These are phyloP conservation scores for Monosporascus sp. DNA, from an alignment of 2,329 filamentous ascomycete species.

Conservation along the genomic window DNA sequence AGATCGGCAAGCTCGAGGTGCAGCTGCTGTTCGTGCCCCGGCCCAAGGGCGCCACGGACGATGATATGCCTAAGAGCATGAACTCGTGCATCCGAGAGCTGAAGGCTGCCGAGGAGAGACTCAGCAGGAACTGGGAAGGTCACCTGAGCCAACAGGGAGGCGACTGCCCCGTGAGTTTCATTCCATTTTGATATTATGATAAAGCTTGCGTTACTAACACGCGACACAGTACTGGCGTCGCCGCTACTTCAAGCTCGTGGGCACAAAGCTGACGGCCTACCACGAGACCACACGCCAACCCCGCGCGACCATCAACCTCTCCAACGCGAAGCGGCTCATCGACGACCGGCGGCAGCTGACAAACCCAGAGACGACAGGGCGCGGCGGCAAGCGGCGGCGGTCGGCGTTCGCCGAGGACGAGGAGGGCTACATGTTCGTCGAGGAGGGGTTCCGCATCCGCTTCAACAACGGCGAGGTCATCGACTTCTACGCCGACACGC, in stretches of 20 bases:
- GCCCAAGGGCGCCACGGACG: slow-evolving; percentile 78
- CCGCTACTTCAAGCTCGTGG: slow-evolving; percentile 91
- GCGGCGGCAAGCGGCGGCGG: slow-evolving; percentile 74
- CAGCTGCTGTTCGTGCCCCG: slow-evolving; percentile 93
- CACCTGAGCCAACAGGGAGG: slow-evolving; percentile 93
- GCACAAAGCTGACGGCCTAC: slow-evolving; percentile 88
- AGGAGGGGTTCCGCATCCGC: slow-evolving; percentile 96
- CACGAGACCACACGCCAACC: slow-evolving; percentile 94
- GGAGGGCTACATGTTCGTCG: slow-evolving; percentile 99
- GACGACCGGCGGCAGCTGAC: slow-evolving; percentile 82
- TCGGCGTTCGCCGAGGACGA: slow-evolving; percentile 97
- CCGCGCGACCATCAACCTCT: slow-evolving; percentile 91
- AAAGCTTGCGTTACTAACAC: slow-evolving; percentile 31
- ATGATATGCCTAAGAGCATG: slow-evolving; percentile 99
- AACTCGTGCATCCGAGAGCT: slow-evolving; percentile 92
- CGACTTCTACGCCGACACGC: slow-evolving; percentile 93
- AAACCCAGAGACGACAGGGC: slow-evolving; percentile 75
- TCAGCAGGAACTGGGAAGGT: slow-evolving; percentile 77
- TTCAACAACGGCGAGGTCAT: slow-evolving; percentile 98
- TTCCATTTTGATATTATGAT: neutral
- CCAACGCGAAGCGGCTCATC: slow-evolving; percentile 87
- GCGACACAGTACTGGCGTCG: slow-evolving; percentile 81
- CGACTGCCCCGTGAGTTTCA: slow-evolving; percentile 80
- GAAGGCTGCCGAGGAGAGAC: slow-evolving; percentile 78
- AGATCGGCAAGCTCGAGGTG: slow-evolving; percentile 88